Percentiles rank a stretch among this genome's conserved stretches.
Conservation (phyloP, 208 protist species). For the Leishmania mexicana region DNA sequence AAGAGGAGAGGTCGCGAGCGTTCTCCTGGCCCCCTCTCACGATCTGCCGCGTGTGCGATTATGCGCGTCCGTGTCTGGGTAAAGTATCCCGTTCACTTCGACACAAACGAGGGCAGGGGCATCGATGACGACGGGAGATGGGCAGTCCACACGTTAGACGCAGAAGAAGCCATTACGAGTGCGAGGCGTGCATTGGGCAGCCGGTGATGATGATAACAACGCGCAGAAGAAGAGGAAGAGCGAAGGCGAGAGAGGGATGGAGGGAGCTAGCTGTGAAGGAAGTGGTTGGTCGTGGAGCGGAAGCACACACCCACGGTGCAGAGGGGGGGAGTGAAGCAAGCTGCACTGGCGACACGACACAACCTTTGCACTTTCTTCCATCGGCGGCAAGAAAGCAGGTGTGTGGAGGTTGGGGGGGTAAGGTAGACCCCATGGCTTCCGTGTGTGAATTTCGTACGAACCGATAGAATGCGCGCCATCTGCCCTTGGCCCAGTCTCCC, state of each 20-base stretch:
- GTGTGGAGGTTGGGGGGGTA: not conserved
- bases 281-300: not conserved
- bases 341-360: not conserved
- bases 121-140: not conserved
- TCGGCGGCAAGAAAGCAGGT: not conserved
- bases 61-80: not conserved
- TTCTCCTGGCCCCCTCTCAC: not conserved
- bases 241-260: not conserved
- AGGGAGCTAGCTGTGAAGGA: too few species aligned
- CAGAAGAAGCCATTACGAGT: not conserved
- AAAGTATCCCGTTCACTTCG: not conserved
- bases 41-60: not conserved
- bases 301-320: not conserved
- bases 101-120: not conserved
- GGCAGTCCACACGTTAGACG: too few species aligned
- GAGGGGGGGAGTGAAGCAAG: not conserved
- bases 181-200: not conserved
- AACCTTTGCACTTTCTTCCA: not conserved
- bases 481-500: not conserved
- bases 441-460: not conserved
- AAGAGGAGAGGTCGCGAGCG: not conserved
- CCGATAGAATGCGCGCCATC: not conserved
- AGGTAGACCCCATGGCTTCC: not conserved
- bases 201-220: not conserved
- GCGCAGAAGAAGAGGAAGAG: not conserved